Evolutionary conservation across 257 asterid genomes (phyloP).

Genomic region (Solanum pimpinellifolium): DNA sequence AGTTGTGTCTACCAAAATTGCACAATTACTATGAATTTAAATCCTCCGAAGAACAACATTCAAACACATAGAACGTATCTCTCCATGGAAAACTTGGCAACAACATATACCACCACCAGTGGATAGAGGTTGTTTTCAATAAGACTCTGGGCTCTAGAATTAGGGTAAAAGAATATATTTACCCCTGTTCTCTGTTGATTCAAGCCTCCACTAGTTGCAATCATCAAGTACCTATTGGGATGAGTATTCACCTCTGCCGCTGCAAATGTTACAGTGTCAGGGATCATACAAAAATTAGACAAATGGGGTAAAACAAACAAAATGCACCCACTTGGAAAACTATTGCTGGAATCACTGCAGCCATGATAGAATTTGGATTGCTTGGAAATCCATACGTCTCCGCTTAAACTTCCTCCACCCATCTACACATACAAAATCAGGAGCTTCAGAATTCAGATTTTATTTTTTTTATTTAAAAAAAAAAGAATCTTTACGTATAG

Average conservation of each 20-base stretch:
- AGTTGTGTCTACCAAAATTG: background rate
- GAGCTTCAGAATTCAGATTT: background rate
- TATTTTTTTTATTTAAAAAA: too few species aligned
- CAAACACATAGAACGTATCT: background rate
- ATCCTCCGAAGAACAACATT: background rate
- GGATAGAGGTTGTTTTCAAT: background rate
- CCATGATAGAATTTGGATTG: constrained; percentile 35
- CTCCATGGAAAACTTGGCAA: background rate
- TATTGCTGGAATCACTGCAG: constrained; percentile 44
- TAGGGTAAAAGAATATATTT: background rate
- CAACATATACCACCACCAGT: too few species aligned
- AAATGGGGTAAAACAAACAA: background rate
- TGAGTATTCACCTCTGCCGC: constrained; percentile 24
- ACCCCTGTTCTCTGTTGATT: constrained; percentile 93
- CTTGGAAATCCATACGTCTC: constrained; percentile 40
- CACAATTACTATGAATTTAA: background rate
- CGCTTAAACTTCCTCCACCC: constrained; percentile 32
- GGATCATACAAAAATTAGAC: background rate
- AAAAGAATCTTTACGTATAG: background rate
- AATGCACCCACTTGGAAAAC: constrained; percentile 26
- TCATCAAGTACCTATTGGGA: constrained; percentile 43
- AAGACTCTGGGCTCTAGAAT: background rate
- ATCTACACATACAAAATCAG: constrained; percentile 21
- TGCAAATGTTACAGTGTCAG: constrained; percentile 11
- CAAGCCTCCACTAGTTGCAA: constrained; percentile 78